phyloP scores from a whole-genome alignment of 768 basidiomycete species.

The Agaricus blazei region DNA sequence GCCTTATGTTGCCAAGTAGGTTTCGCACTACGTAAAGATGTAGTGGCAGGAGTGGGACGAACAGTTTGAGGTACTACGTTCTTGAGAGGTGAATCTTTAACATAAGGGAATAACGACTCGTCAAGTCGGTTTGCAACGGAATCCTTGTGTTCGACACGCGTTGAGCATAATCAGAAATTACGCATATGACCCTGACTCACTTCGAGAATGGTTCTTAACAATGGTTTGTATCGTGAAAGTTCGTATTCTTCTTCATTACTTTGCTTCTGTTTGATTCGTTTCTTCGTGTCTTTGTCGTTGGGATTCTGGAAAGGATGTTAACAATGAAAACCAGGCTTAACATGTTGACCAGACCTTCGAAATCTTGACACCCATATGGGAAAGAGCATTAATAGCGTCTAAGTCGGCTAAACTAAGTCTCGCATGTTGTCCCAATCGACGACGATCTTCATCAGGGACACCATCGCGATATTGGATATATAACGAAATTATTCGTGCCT shows the following conservation, averaged over 20 bases:
- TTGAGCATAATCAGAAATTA: not conserved
- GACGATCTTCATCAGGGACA: conserved; percentile 96
- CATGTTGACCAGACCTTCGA: conserved; percentile 53
- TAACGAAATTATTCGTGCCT: conserved; percentile 93
- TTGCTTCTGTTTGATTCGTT: conserved; percentile 74
- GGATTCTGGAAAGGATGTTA: conserved; percentile 42
- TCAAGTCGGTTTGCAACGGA: conserved; percentile 78
- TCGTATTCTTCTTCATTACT: conserved; percentile 92
- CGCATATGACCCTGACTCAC: conserved; percentile 31
- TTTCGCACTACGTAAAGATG: conserved; percentile 84
- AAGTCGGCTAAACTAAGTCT: conserved; percentile 82
- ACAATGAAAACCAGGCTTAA: too few species aligned
- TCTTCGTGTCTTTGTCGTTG: conserved; percentile 73
- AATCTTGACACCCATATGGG: conserved; percentile 78
- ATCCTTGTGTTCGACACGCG: conserved; percentile 48
- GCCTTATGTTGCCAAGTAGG: conserved; percentile 82
- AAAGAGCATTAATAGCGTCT: conserved; percentile 87
- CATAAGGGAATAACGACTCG: conserved; percentile 78
- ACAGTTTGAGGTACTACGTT: conserved; percentile 46
- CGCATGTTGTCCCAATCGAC: conserved; percentile 93
- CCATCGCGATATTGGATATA: conserved; percentile 95
- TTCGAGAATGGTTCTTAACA: conserved; percentile 77
- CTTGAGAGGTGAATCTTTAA: conserved; percentile 70
- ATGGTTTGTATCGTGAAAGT: conserved; percentile 88
- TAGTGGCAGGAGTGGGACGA: conserved; percentile 16